Conservation (phyloP, 2,329 filamentous ascomycete species). For the Coleophoma crateriformis region DNA sequence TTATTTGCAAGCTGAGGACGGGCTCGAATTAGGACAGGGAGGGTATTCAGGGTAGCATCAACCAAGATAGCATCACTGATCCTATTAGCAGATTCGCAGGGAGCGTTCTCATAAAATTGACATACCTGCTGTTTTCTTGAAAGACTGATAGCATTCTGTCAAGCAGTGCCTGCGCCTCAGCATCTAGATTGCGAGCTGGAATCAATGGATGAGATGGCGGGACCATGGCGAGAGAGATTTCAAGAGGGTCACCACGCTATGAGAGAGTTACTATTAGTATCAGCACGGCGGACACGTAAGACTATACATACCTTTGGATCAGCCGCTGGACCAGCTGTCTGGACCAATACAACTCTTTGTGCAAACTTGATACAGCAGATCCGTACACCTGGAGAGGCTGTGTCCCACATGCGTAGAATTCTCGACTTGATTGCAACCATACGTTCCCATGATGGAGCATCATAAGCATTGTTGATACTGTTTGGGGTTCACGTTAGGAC, state of each 20-base stretch:
- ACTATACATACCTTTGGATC: constrained; percentile 69
- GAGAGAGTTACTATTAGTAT: constrained; percentile 9
- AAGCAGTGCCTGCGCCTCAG: constrained; percentile 84
- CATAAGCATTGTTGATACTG: constrained; percentile 83
- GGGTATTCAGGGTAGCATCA: constrained; percentile 84
- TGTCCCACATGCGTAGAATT: constrained; percentile 86
- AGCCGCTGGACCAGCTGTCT: constrained; percentile 75
- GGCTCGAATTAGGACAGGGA: constrained; percentile 76
- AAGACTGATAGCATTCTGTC: constrained; percentile 82
- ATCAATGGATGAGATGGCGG: constrained; percentile 78
- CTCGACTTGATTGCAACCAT: constrained; percentile 86
- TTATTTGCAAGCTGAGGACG: constrained; percentile 78
- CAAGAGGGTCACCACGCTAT: constrained; percentile 66
- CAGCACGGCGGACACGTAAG: neutral
- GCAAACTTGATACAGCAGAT: constrained; percentile 98
- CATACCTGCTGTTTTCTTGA: constrained; percentile 80
- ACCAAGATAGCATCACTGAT: constrained; percentile 78
- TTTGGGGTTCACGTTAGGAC: constrained; percentile 19
- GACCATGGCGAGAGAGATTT: constrained; percentile 82
- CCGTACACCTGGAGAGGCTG: constrained; percentile 66
- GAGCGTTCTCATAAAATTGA: constrained; percentile 10
- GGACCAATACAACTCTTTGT: constrained; percentile 85
- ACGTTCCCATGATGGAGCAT: constrained; percentile 77
- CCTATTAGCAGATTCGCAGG: constrained; percentile 29
- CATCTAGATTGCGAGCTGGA: constrained; percentile 76